Evolutionary conservation across 2,329 filamentous ascomycete species (phyloP).

Genomic region (Coniochaeta sp.): DNA sequence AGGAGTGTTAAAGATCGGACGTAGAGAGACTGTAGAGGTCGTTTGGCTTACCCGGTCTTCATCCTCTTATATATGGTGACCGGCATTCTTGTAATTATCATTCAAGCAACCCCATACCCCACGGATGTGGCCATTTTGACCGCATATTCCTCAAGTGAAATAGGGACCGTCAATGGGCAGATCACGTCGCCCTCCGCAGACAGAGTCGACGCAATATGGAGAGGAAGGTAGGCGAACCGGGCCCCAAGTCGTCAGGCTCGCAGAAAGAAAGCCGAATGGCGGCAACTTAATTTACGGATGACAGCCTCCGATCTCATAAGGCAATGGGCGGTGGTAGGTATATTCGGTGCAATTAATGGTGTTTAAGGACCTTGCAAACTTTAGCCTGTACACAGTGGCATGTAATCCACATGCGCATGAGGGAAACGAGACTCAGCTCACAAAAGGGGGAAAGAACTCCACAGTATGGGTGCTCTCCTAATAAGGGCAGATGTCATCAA

Average conservation of each 20-base stretch:
- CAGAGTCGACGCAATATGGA: not conserved
- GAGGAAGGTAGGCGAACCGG: constrained; percentile 4
- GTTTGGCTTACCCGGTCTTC: not conserved
- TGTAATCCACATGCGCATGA: not conserved
- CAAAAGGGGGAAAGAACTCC: not conserved
- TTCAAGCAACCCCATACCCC: not conserved
- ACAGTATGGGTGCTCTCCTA: not conserved
- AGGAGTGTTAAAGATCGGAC: not conserved
- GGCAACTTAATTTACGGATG: constrained; percentile 9
- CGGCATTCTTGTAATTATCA: not conserved
- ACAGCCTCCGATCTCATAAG: constrained; percentile 10
- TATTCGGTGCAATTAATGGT: constrained; percentile 6
- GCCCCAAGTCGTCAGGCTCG: not conserved
- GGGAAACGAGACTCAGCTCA: not conserved
- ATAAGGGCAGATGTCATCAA: not conserved
- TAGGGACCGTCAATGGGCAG: not conserved
- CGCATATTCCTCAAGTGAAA: not conserved
- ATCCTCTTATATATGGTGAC: not conserved
- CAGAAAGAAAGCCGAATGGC: not conserved
- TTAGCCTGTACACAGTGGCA: constrained; percentile 9
- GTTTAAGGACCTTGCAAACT: constrained; percentile 1
- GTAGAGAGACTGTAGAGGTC: not conserved
- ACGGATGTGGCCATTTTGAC: not conserved
- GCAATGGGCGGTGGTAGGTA: not conserved
- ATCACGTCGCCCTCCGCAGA: too few relatives aligned